These are phyloP conservation scores for Cerrena zonata DNA, from an alignment of 1,284 basidiomycete species.

Conservation along the genomic window DNA sequence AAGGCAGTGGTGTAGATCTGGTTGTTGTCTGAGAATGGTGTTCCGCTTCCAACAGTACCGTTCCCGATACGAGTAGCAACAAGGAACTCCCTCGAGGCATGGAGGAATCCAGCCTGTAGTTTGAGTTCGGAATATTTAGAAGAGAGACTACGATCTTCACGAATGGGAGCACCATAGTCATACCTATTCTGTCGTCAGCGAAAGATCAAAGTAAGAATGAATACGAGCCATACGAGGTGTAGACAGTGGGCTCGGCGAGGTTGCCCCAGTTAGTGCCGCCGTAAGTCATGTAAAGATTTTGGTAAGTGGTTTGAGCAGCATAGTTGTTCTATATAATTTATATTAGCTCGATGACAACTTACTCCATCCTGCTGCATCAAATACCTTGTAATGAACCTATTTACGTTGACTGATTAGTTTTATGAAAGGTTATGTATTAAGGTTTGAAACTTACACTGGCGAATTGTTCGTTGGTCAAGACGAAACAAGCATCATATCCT, in stretches of 20 bases:
- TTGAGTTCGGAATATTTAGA: conserved; percentile 43
- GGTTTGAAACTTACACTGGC: conserved; percentile 39
- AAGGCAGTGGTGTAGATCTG: conserved; percentile 35
- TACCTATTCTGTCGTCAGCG: conserved; percentile 11
- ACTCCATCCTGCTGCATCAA: too few species aligned
- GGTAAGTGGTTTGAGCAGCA: conserved; percentile 32
- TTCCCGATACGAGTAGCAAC: conserved; percentile 26
- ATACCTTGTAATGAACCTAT: conserved; percentile 15
- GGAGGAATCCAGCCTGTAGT: conserved; percentile 39
- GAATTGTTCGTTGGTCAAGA: conserved; percentile 40
- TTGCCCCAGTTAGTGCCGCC: conserved; percentile 47
- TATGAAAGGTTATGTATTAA: too few species aligned
- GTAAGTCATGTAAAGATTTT: conserved; percentile 40
- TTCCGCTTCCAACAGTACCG: conserved; percentile 15
- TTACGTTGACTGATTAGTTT: not conserved
- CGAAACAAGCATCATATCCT: conserved; percentile 38
- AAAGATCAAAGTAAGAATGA: too few species aligned
- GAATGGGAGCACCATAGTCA: conserved; percentile 32
- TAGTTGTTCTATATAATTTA: conserved; percentile 30
- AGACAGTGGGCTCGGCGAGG: conserved; percentile 35
- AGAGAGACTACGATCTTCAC: conserved; percentile 38
- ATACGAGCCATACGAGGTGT: conserved; percentile 38
- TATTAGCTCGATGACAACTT: too few species aligned
- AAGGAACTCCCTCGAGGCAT: conserved; percentile 38
- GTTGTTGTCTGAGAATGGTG: conserved; percentile 12